phyloP scores from a whole-genome alignment of 768 basidiomycete genomes.

The Rhodotorula graminis region DNA sequence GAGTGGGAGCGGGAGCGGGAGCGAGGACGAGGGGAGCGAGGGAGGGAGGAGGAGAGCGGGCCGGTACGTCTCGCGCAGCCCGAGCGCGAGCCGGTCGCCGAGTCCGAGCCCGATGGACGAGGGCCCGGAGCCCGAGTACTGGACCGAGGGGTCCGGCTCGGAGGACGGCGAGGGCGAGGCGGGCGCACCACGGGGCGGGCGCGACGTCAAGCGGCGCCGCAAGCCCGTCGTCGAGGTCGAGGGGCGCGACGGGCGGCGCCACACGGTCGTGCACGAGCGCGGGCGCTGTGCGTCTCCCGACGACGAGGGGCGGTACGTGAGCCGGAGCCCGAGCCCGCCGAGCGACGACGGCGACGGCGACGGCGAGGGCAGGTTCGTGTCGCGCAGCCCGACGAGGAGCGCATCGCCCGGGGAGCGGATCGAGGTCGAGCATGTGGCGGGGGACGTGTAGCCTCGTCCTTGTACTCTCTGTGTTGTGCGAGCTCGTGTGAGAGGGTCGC shows the following conservation, averaged over 20 bases:
- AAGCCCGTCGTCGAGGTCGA: constrained; percentile 10
- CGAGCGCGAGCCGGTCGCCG: constrained; percentile 42
- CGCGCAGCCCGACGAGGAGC: constrained; percentile 34
- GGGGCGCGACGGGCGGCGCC: not conserved
- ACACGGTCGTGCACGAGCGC: not conserved
- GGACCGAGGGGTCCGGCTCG: constrained; percentile 12
- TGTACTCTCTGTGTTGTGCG: not conserved
- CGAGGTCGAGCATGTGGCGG: constrained; percentile 31
- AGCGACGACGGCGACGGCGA: not conserved
- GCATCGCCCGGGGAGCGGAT: constrained; percentile 14
- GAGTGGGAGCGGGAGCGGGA: constrained; percentile 42
- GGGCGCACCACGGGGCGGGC: not conserved
- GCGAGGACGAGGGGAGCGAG: constrained; percentile 45
- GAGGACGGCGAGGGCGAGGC: constrained; percentile 7
- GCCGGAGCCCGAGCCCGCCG: constrained; percentile 31
- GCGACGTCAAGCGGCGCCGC: constrained; percentile 11
- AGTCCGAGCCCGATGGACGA: constrained; percentile 42
- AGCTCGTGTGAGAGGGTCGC: not conserved
- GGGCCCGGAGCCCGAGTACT: constrained; percentile 36
- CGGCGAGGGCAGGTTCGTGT: constrained; percentile 24
- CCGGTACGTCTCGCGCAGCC: constrained; percentile 30
- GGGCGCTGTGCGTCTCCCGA: no score
- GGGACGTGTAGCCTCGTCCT: constrained; percentile 12
- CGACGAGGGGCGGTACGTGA: constrained; percentile 23
- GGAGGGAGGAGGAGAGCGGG: constrained; percentile 7